These are phyloP conservation scores for Alternaria metachromatica DNA, from an alignment of 2,329 filamentous ascomycete genomes.

Conservation along the genomic window DNA sequence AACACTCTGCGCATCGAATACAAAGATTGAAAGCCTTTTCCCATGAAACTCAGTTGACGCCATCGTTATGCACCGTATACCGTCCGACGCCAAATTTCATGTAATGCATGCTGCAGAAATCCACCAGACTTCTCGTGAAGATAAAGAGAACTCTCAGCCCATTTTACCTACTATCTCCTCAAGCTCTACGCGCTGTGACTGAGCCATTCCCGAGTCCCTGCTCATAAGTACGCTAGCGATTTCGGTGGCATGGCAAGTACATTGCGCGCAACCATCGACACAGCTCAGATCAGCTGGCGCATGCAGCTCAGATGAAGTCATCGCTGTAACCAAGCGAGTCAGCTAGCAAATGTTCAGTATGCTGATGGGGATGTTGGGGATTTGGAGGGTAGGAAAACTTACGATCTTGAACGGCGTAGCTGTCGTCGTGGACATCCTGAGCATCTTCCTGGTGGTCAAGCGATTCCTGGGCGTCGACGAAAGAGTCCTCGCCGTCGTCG, in stretches of 20 bases:
- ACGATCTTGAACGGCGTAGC: neutral
- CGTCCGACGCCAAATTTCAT: neutral
- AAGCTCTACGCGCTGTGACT: conserved; percentile 6
- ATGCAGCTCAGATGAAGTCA: neutral
- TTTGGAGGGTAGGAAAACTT: neutral
- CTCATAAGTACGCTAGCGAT: conserved; percentile 13
- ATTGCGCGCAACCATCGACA: conserved; percentile 1
- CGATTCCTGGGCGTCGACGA: conserved; percentile 13
- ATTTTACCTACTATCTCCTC: neutral
- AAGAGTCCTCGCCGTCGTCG: neutral
- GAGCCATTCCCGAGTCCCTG: conserved; percentile 19
- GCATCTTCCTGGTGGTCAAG: neutral
- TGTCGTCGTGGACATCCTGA: neutral
- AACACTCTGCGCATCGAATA: neutral
- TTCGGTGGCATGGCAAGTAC: conserved; percentile 11
- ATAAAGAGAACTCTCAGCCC: neutral
- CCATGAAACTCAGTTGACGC: neutral
- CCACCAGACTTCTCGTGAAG: neutral
- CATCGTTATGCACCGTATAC: neutral
- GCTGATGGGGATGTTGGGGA: neutral
- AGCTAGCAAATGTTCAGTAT: neutral
- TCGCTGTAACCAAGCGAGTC: neutral
- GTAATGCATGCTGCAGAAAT: neutral
- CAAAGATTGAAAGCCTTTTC: neutral
- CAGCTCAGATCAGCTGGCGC: neutral